phyloP scores from a whole-genome alignment of 352 stramenopile genomes.

The Pythium biforme region DNA sequence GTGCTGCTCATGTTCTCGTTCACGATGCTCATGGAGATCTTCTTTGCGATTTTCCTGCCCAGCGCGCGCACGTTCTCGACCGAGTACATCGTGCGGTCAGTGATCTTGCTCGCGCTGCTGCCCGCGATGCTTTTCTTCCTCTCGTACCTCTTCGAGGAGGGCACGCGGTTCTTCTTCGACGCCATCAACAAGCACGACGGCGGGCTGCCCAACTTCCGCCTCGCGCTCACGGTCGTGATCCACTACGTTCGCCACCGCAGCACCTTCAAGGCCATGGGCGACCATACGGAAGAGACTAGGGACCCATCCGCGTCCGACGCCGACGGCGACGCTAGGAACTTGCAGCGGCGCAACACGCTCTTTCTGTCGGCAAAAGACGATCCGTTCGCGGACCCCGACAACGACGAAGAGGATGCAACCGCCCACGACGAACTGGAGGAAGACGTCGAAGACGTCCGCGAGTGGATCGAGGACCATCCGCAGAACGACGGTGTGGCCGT shows the following conservation, averaged over 20 bases:
- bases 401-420: constrained; percentile 55
- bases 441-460: not conserved
- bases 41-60: constrained; percentile 82
- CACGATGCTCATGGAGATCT: constrained; percentile 83
- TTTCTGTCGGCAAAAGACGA: constrained; percentile 52
- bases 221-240: constrained; percentile 72
- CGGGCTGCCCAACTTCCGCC: constrained; percentile 72
- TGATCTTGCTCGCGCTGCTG: constrained; percentile 55
- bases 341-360: constrained; percentile 20
- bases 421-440: not conserved
- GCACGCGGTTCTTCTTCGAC: constrained; percentile 64
- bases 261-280: constrained; percentile 38
- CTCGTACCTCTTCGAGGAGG: constrained; percentile 81
- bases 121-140: constrained; percentile 71
- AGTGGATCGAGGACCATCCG: not conserved
- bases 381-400: constrained; percentile 51
- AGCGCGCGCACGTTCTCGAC: constrained; percentile 64
- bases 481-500: constrained; percentile 19
- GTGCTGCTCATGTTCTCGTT: constrained; percentile 85
- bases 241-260: constrained; percentile 73
- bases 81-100: constrained; percentile 58
- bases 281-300: not conserved
- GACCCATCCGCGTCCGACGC: not conserved
- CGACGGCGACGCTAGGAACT: not conserved
- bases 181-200: constrained; percentile 72